A percentile compares a stretch with the other conserved stretches of the same genome.
These are phyloP conservation scores for Globisporangium emineosum DNA, from an alignment of 352 stramenopile genomes.

Conservation along the genomic window DNA sequence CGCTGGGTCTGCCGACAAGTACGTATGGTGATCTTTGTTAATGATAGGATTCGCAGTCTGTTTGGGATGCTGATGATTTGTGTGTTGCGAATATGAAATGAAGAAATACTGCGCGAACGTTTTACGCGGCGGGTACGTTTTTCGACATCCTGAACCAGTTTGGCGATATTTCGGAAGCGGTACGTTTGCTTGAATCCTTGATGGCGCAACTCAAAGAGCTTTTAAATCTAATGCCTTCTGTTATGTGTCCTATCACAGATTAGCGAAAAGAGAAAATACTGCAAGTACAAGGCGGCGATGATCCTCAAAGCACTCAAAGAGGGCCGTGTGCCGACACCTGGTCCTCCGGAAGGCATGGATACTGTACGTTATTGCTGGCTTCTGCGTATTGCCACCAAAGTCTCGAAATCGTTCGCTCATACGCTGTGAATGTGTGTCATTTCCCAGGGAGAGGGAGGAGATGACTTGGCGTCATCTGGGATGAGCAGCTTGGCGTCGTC, in stretches of 20 bases:
- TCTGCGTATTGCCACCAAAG: not conserved
- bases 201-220: not conserved
- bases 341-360: constrained; percentile 57
- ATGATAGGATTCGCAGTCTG: not conserved
- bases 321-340: constrained; percentile 76
- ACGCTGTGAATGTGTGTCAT: not conserved
- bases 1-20: constrained; percentile 87
- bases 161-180: constrained; percentile 77
- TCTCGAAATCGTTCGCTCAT: not conserved
- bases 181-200: constrained; percentile 23
- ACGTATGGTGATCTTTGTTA: constrained; percentile 8
- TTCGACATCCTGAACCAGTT: constrained; percentile 97
- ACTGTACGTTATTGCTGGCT: constrained; percentile 21
- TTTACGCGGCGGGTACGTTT: constrained; percentile 95
- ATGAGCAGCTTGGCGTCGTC: constrained; percentile 8
- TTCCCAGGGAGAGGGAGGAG: not conserved
- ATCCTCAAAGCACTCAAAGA: constrained; percentile 96
- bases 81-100: constrained; percentile 2
- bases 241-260: constrained; percentile 30
- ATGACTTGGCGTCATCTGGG: constrained; percentile 14
- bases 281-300: constrained; percentile 95
- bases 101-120: constrained; percentile 92
- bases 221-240: not conserved
- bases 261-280: constrained; percentile 90
- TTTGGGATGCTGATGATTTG: not conserved